Evolutionary conservation across 495 filamentous ascomycete species (phyloP), one percentile per base, ranked within the genome.

Genomic region (Penicillium macrosclerotiorum): DNA sequence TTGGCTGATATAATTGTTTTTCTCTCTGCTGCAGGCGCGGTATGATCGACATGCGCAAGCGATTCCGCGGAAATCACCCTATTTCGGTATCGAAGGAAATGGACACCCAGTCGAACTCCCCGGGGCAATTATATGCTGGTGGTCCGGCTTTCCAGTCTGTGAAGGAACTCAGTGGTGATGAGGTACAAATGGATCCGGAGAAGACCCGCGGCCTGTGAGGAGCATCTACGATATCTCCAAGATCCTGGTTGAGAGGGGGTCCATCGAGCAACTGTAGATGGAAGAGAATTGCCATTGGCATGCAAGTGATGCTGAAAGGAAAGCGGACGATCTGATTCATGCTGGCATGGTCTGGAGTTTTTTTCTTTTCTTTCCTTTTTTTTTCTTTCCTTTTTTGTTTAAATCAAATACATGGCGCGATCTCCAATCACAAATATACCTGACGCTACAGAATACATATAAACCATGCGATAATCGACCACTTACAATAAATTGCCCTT

Each of bases 41-140:
- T 38, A 81, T 94, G 83, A 81, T 97, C 59, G 93, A 98, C 69
- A 98, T 98, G 94, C 86, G 94, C 60, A 98, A 98, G 69, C 85
- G 94, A 17, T 97, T 98, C 72, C 80, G 94, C 32, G 94, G 93
- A n/a, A 97, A 98, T 69, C 78, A 87, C 53, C 90, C 93, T 33
- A 76, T 95, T 50, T 75, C 80, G 19, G 76, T 86, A 20, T 69
- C 72, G 36, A 72, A 81, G 49, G 82, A 90, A 55, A 44, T 77
- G 16, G 76, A 86, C 36, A 80, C 77, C 24, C 71, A 74, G 32
- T 60, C 69, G 16, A 64, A 68, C 36, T 48, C 59, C 19, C 54
- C 42, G 23, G 62, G 55, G 45, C 86, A 91, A 63, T 62, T 96
- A 37, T 96, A 96, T 66, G 88, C 81, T 7, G 91, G 91, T 23